phyloP scores from a whole-genome alignment of 805 yeast species.

The Yamadazyma kitorensis region DNA sequence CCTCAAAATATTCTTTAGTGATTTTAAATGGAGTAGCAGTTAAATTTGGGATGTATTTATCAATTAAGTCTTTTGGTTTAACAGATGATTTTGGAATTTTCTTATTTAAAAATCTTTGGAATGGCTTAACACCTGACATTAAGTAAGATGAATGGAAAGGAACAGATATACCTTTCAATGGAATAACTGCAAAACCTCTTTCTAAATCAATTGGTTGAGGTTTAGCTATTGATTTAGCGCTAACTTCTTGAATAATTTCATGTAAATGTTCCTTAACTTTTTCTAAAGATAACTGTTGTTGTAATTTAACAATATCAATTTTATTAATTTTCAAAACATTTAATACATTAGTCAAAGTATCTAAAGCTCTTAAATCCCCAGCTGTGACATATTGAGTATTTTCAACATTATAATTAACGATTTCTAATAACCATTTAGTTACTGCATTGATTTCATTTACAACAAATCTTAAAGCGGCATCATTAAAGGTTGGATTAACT shows the following conservation, averaged over 20 bases:
- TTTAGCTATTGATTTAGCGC: constrained; percentile 78
- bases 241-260: constrained; percentile 84
- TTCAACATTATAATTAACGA: constrained; percentile 97
- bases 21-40: constrained; percentile 97
- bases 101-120: constrained; percentile 95
- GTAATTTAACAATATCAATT: constrained; percentile 86
- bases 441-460: constrained; percentile 80
- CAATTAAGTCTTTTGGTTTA: constrained; percentile 88
- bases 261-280: constrained; percentile 84
- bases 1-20: constrained; percentile 95
- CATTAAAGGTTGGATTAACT: constrained; percentile 82
- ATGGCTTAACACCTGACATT: constrained; percentile 98
- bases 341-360: constrained; percentile 87
- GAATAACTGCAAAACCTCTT: constrained; percentile 98
- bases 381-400: constrained; percentile 98
- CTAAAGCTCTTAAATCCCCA: constrained; percentile 95
- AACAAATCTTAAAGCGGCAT: constrained; percentile 90
- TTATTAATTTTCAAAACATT: constrained; percentile 92
- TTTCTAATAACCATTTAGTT: constrained; percentile 94
- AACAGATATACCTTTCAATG: constrained; percentile 97
- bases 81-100: constrained; percentile 94
- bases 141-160: constrained; percentile 99
- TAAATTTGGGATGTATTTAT: constrained; percentile 97
- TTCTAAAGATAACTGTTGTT: constrained; percentile 77
- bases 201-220: constrained; percentile 93